These are phyloP conservation scores for Flaveria bidentis DNA, from an alignment of 129 eudicot species.

Conservation along the genomic window DNA sequence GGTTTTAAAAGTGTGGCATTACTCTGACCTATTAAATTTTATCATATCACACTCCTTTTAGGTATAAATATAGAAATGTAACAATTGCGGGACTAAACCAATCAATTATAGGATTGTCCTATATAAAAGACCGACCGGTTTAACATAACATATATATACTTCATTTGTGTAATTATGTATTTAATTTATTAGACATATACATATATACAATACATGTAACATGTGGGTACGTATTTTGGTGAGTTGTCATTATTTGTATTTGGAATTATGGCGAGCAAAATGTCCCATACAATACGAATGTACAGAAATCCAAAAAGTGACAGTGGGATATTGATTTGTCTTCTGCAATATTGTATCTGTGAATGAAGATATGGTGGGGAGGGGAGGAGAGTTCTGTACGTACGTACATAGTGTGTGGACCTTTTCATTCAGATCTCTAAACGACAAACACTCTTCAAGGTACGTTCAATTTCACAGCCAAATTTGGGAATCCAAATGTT, in stretches of 20 bases:
- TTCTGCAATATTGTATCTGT: conserved; percentile 35
- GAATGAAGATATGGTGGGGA: conserved; percentile 33
- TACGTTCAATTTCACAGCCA: conserved; percentile 31
- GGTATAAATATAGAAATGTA: too few relatives aligned
- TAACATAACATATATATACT: background rate
- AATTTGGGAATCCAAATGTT: conserved; percentile 34
- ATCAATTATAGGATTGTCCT: too few relatives aligned
- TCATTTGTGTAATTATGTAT: background rate
- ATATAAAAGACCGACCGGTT: too few relatives aligned
- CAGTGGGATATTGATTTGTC: conserved; percentile 46
- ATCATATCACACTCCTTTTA: too few relatives aligned
- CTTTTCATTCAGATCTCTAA: conserved; percentile 38
- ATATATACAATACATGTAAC: background rate
- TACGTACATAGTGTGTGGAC: background rate
- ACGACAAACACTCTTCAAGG: conserved; percentile 36
- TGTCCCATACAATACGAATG: conserved; percentile 11
- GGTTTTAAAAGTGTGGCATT: too few relatives aligned
- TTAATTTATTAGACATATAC: background rate
- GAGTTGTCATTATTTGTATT: conserved; percentile 1
- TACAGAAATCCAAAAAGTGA: conserved; percentile 31
- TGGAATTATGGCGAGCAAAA: conserved; percentile 10
- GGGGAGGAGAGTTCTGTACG: background rate
- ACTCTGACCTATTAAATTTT: too few relatives aligned
- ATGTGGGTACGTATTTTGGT: background rate
- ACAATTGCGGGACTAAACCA: too few relatives aligned